These are phyloP conservation scores for Mitragyna speciosa DNA, from an alignment of 257 asterid species.

Conservation along the genomic window DNA sequence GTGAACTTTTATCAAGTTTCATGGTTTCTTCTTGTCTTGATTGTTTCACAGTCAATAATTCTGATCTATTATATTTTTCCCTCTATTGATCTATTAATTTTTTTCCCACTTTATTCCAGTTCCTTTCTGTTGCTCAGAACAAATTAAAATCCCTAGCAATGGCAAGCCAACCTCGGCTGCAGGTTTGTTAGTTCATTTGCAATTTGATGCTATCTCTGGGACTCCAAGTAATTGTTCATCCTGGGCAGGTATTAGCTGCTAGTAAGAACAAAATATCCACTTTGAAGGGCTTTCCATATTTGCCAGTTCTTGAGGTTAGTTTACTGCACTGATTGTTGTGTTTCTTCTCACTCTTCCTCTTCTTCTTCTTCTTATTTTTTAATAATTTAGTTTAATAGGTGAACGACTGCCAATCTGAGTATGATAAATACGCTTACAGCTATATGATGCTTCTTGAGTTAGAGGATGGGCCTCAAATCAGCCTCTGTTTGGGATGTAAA, in stretches of 20 bases:
- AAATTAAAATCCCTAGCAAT: slow-evolving; percentile 90
- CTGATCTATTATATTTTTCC: slow-evolving; percentile 9
- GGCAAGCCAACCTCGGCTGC: slow-evolving; percentile 98
- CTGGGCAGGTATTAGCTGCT: slow-evolving; percentile 87
- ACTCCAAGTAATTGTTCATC: slow-evolving; percentile 11
- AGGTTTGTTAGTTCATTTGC: slow-evolving; percentile 55
- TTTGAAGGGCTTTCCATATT: slow-evolving; percentile 90
- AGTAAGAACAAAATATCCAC: slow-evolving; percentile 97
- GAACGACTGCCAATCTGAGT: background rate
- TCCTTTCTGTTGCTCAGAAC: slow-evolving; percentile 97
- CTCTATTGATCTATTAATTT: no score
- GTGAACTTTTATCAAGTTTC: slow-evolving; percentile 41
- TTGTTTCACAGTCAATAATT: background rate
- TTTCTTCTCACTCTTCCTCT: background rate
- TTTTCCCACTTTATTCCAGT: slow-evolving; percentile 46
- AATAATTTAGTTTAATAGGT: background rate
- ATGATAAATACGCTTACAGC: background rate
- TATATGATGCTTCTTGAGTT: background rate
- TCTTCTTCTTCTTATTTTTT: no score
- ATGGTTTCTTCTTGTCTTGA: slow-evolving; percentile 6
- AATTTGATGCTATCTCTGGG: slow-evolving; percentile 21
- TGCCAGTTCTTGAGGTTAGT: slow-evolving; percentile 97
- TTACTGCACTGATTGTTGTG: slow-evolving; percentile 13
- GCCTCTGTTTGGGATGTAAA: background rate
- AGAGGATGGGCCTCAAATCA: background rate